Evolutionary conservation across 2,329 filamentous ascomycete species (phyloP).

Genomic region (Alternaria angustiovoidea): DNA sequence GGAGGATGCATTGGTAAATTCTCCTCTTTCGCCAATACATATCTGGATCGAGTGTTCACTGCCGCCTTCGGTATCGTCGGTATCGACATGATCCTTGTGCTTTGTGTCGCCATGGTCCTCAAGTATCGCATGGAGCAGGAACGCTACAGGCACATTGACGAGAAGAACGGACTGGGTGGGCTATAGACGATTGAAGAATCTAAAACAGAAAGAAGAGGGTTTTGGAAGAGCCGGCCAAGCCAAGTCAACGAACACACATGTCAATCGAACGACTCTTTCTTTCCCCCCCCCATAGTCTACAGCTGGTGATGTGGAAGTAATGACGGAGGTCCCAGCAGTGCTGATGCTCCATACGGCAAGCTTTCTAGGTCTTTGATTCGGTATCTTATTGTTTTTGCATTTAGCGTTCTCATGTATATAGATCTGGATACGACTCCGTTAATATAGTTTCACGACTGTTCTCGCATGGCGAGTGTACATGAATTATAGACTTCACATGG

Average conservation of each 20-base stretch:
- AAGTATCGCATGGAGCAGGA: constrained; percentile 83
- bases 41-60: constrained; percentile 80
- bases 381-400: constrained; percentile 10
- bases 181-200: constrained; percentile 25
- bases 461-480: background rate
- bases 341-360: constrained; percentile 1
- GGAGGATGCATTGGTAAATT: constrained; percentile 75
- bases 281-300: constrained; percentile 27
- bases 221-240: constrained; percentile 26
- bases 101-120: constrained; percentile 76
- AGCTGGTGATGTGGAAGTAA: constrained; percentile 9
- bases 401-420: constrained; percentile 30
- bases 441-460: background rate
- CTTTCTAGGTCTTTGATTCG: constrained; percentile 10
- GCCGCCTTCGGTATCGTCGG: constrained; percentile 81
- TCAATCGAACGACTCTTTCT: constrained; percentile 31
- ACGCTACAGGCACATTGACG: constrained; percentile 80
- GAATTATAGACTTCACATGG: background rate
- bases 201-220: constrained; percentile 7
- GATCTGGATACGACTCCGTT: constrained; percentile 5
- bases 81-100: constrained; percentile 70
- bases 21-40: constrained; percentile 72
- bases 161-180: constrained; percentile 65
- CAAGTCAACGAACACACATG: constrained; percentile 15
- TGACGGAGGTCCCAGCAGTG: constrained; percentile 4